Conservation (phyloP, 352 stramenopile species). For the Pythium scleroteichum region DNA sequence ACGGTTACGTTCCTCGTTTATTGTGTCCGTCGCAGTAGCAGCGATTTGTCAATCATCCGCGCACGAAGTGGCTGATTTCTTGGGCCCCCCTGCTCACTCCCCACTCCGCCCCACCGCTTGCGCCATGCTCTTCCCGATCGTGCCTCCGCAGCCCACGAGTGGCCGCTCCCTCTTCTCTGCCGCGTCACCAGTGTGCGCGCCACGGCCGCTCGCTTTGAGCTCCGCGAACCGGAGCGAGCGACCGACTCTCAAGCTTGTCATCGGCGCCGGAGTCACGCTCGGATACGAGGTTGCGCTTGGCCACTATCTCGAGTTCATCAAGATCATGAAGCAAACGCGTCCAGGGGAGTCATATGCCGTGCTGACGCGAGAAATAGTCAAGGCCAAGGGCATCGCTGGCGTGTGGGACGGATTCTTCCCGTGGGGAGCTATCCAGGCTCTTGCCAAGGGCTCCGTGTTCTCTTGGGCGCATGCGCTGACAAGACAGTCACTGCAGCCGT, state of each 20-base stretch:
- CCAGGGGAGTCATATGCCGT: constrained; percentile 77
- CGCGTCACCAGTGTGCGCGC: constrained; percentile 21
- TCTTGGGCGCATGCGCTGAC: constrained; percentile 85
- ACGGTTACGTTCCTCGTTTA: constrained; percentile 9
- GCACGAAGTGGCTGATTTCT: not conserved
- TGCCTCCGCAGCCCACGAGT: constrained; percentile 1
- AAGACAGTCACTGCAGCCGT: constrained; percentile 49
- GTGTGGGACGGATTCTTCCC: constrained; percentile 94
- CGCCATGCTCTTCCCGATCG: constrained; percentile 20
- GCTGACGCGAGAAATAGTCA: constrained; percentile 84
- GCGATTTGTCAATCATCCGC: constrained; percentile 21
- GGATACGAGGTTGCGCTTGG: constrained; percentile 88
- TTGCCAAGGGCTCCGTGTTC: constrained; percentile 92
- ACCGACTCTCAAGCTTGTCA: constrained; percentile 78
- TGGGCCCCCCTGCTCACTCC: not conserved
- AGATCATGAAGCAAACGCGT: constrained; percentile 93
- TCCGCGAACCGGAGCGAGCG: constrained; percentile 39
- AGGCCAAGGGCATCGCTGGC: constrained; percentile 85
- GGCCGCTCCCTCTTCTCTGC: constrained; percentile 1
- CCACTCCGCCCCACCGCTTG: constrained; percentile 21
- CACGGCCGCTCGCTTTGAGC: constrained; percentile 30
- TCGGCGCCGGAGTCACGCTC: constrained; percentile 83
- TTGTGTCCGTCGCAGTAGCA: constrained; percentile 22
- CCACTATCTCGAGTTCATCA: constrained; percentile 94
- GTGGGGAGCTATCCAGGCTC: constrained; percentile 88